These are phyloP conservation scores for Carex littledalei DNA, from an alignment of 176 grass and related monocot genomes.

Conservation along the genomic window DNA sequence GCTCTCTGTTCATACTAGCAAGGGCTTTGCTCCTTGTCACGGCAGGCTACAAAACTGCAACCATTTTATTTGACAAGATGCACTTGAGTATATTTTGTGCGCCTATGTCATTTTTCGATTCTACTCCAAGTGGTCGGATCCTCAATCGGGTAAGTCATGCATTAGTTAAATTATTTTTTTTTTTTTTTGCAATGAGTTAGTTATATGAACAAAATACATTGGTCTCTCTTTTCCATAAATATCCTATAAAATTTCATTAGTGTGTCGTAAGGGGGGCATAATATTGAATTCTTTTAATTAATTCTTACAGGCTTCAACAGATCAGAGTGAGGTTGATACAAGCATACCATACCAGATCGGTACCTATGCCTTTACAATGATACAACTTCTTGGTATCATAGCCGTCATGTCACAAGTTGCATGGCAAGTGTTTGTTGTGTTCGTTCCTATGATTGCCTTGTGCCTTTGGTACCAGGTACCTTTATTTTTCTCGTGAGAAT, in stretches of 20 bases:
- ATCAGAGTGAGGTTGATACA: slow-evolving; percentile 71
- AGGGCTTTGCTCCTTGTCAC: slow-evolving; percentile 55
- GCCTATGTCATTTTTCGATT: slow-evolving; percentile 88
- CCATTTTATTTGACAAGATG: slow-evolving; percentile 73
- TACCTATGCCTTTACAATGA: slow-evolving; percentile 43
- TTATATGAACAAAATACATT: neutral
- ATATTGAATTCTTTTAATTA: neutral
- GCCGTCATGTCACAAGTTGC: slow-evolving; percentile 86
- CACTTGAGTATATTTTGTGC: slow-evolving; percentile 74
- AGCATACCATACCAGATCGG: slow-evolving; percentile 41
- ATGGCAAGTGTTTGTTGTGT: slow-evolving; percentile 77
- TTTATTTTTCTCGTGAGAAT: neutral
- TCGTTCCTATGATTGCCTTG: slow-evolving; percentile 56
- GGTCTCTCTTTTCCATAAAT: neutral
- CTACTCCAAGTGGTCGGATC: slow-evolving; percentile 75
- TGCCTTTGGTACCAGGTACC: slow-evolving; percentile 83
- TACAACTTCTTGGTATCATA: slow-evolving; percentile 79
- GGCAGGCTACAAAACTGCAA: slow-evolving; percentile 69
- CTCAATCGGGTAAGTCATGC: slow-evolving; percentile 52
- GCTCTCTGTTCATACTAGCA: slow-evolving; percentile 46
- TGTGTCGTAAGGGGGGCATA: neutral
- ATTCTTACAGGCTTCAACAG: slow-evolving; percentile 57
- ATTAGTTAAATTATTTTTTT: neutral
- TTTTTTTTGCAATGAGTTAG: neutral
- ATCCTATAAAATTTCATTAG: neutral